phyloP scores from a whole-genome alignment of 805 yeast species.

The Sungouiella thailandica region DNA sequence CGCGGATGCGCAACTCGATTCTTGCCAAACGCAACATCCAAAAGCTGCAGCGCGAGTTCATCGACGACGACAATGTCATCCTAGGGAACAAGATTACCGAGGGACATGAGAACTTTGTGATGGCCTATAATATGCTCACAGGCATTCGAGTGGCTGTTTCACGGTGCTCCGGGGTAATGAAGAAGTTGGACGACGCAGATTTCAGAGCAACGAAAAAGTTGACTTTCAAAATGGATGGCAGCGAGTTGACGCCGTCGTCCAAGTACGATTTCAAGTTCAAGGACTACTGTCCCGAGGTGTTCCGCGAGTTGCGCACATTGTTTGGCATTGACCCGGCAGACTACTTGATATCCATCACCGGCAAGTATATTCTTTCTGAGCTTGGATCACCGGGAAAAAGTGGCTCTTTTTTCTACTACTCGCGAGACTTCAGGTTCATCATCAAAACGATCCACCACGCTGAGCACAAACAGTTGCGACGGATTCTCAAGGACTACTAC shows the following conservation, averaged over 20 bases:
- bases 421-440: slow-evolving; percentile 88
- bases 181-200: slow-evolving; percentile 65
- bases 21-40: slow-evolving; percentile 39
- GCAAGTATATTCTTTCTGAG: slow-evolving; percentile 87
- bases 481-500: slow-evolving; percentile 70
- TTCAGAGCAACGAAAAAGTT: slow-evolving; percentile 71
- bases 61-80: slow-evolving; percentile 53
- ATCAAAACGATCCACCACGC: slow-evolving; percentile 93
- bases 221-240: slow-evolving; percentile 83
- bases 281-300: slow-evolving; percentile 93
- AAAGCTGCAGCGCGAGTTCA: slow-evolving; percentile 34
- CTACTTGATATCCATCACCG: slow-evolving; percentile 85
- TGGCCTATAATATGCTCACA: slow-evolving; percentile 96
- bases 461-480: slow-evolving; percentile 81
- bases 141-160: slow-evolving; percentile 96
- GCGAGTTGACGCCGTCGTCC: slow-evolving; percentile 86
- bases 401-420: slow-evolving; percentile 93
- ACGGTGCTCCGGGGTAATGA: slow-evolving; percentile 80
- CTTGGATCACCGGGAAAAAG: slow-evolving; percentile 95
- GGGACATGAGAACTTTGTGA: slow-evolving; percentile 88
- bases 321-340: slow-evolving; percentile 96
- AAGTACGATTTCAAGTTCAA: slow-evolving; percentile 94
- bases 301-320: slow-evolving; percentile 70
- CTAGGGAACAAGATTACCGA: slow-evolving; percentile 83
- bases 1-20: slow-evolving; percentile 47